These are phyloP conservation scores for Leishmania tarentolae DNA, from an alignment of 208 protist genomes.

Conservation along the genomic window DNA sequence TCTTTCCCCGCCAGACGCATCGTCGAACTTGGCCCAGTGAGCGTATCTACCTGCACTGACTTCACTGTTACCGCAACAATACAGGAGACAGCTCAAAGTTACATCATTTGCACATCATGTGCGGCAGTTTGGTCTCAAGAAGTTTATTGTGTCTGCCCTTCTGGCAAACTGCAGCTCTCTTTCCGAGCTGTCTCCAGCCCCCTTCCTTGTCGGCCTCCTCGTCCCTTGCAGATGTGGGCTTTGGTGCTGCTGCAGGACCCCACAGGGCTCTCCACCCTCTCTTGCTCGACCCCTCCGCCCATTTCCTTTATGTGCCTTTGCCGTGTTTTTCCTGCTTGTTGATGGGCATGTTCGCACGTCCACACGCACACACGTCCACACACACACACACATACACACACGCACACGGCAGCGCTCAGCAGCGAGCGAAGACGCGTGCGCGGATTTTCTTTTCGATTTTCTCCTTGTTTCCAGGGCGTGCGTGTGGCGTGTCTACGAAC, in stretches of 20 bases:
- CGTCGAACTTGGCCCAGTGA: no score
- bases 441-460: not conserved
- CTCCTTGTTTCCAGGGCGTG: not conserved
- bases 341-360: not conserved
- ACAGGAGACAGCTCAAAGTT: not conserved
- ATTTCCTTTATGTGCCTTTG: not conserved
- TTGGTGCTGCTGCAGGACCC: not conserved
- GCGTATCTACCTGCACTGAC: not conserved
- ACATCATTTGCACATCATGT: not conserved
- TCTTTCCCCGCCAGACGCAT: not conserved
- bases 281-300: not conserved
- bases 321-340: not conserved
- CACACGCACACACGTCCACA: no score
- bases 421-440: not conserved
- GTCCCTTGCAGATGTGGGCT: not conserved
- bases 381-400: not conserved
- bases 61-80: not conserved
- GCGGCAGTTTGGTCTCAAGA: not conserved
- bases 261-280: not conserved
- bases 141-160: not conserved
- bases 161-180: not conserved
- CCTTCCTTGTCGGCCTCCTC: not conserved
- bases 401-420: not conserved
- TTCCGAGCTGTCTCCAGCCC: not conserved
- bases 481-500: not conserved